Base-by-base conservation (phyloP, 192 early-diverging fungal genomes). In the Spizellomyces punctatus region DNA sequence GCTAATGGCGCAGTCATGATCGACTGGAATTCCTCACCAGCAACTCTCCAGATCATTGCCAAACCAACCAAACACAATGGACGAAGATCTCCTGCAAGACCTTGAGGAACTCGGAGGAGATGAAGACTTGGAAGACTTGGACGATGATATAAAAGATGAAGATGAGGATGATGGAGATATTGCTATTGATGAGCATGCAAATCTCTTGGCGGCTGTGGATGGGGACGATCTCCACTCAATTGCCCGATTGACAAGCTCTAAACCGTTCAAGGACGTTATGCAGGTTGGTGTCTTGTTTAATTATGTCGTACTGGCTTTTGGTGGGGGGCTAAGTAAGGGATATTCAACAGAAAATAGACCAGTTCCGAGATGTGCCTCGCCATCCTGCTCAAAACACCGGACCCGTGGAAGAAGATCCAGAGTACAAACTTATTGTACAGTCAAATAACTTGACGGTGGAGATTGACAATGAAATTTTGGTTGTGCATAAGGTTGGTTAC, bases 31-130 rank as follows among this genome's bases (percentile, higher is more conserved):
- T 36, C 27, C 27, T 36, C 27, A 36, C 27, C 27, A 36, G 27
- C 27, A 36, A 36, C 27, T 3, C 3, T 36, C 27, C 27, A 36
- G 27, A 36, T 36, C 27, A 36, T 36, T 36, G 27, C 27, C 27
- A 36, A 36, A 36, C 27, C 27, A 36, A 36, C 27, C 27, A 54
- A 52, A 19, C 50, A 0, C 16, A 61, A 79, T 94, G 71, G 91
- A 93, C 47, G 91, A 95, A 65, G 94, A 95, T 74, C 78, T 96
- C 41, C 81, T 93, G 17, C 89, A 90, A n/a, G 96, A 98, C 68
- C 85, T 95, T 36, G 92, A 95, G 54, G 78, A 77, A 22, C 69
- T 68, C 52, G 75, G 64, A 55, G 76, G 76, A 8, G 77, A 77
- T 56, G 84, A 85, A 46, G 84, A 85, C 6, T 77, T 82, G 1